phyloP scores from a whole-genome alignment of 352 stramenopile species.

The Phytophthora tubulina region DNA sequence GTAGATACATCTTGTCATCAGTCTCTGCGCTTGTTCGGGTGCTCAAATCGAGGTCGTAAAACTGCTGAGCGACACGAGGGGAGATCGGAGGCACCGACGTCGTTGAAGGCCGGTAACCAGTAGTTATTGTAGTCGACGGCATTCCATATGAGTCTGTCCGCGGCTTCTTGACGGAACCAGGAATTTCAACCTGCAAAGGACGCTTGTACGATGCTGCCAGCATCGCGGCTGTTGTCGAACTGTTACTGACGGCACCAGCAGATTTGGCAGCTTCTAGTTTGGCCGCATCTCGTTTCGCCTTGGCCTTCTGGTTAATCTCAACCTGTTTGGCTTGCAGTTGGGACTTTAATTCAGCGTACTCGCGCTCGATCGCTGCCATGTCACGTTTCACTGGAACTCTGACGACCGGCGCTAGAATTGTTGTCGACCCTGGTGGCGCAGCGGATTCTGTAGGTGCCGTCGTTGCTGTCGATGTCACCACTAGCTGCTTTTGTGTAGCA shows the following conservation, averaged over 20 bases:
- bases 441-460: not conserved
- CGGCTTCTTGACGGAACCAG: slow-evolving; percentile 37
- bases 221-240: slow-evolving; percentile 24
- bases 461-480: not conserved
- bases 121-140: not conserved
- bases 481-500: no score
- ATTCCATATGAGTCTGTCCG: slow-evolving; percentile 13
- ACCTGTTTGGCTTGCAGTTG: slow-evolving; percentile 64
- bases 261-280: slow-evolving; percentile 32
- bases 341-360: slow-evolving; percentile 70
- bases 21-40: slow-evolving; percentile 64
- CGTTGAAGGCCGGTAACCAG: slow-evolving; percentile 17
- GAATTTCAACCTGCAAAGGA: slow-evolving; percentile 38
- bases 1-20: slow-evolving; percentile 86
- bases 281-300: slow-evolving; percentile 36
- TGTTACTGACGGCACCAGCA: slow-evolving; percentile 4
- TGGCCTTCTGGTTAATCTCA: slow-evolving; percentile 47
- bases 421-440: slow-evolving; percentile 1
- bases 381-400: slow-evolving; percentile 29
- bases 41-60: slow-evolving; percentile 75
- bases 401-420: slow-evolving; percentile 12
- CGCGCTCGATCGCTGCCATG: slow-evolving; percentile 52
- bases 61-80: slow-evolving; percentile 64
- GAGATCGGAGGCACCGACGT: slow-evolving; percentile 49
- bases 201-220: slow-evolving; percentile 36